Base-by-base conservation (phyloP, 1,139 yeast genomes). In the Kodamaea fungicola region DNA sequence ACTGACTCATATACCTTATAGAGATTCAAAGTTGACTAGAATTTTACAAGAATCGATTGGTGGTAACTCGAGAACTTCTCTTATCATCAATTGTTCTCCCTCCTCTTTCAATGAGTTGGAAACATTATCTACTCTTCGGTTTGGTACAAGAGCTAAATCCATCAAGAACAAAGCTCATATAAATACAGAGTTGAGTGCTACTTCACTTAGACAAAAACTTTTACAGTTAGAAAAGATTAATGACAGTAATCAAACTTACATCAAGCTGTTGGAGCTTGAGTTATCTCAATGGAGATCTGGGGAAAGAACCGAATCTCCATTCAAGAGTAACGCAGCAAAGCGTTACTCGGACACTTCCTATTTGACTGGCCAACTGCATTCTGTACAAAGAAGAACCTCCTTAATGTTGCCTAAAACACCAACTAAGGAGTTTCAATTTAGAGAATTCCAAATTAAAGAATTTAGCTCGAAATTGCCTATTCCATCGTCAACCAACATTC, bases 21-120 rank as follows among this genome's bases (percentile, higher is more conserved):
- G 95, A 42, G 95, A 87, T 51, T 86, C 96, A 0, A 85, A 85
- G 50, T 69, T 89, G 39, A 88, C 97, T 0, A 69, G 95, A 42
- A 80, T 89, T 9, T 62, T 89, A 30, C 95, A 87, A 56, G 95
- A 87, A 50, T 80, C 95, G 0, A 64, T 89, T 21, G 96, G 96
- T 3, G 96, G 96, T 2, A 88, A 89, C 56, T 80, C 94, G 2
- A 67, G 92, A 40, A 89, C 96, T 0, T 78, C 88, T 1, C 67
- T 89, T 35, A 81, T 89, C 27, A 73, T 89, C 33, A 86, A 83
- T 48, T 84, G 95, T 46, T 84, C 95, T 0, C 87, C 92, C 0
- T 74, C 85, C 0, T 57, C 70, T 1, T 53, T 58, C 27, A 81
- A 88, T 52, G 83, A 74, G 40, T 56, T 63, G 12, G 96, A 88